Evolutionary conservation across 805 yeast genomes (phyloP).

Genomic region (Candida nanaspora): DNA sequence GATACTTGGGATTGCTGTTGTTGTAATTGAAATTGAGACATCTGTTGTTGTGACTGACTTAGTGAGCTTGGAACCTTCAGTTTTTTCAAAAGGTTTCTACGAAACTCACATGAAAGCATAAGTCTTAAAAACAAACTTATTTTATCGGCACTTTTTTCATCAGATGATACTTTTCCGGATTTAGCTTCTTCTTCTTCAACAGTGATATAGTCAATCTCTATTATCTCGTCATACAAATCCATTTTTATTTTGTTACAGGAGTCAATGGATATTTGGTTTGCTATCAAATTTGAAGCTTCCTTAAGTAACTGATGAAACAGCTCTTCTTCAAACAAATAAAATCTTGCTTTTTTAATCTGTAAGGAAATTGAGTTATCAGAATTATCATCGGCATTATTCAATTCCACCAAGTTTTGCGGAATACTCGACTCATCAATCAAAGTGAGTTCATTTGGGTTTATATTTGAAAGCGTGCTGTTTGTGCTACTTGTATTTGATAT

Average conservation of each 20-base stretch:
- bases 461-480: too few species aligned
- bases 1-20: slow-evolving; percentile 24
- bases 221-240: slow-evolving; percentile 55
- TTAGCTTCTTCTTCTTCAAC: slow-evolving; percentile 24
- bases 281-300: slow-evolving; percentile 65
- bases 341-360: slow-evolving; percentile 62
- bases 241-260: slow-evolving; percentile 56
- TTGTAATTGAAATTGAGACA: not conserved
- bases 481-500: not conserved
- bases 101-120: slow-evolving; percentile 55
- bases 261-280: slow-evolving; percentile 62
- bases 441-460: slow-evolving; percentile 21
- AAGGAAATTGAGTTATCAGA: slow-evolving; percentile 22
- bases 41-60: slow-evolving; percentile 14
- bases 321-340: slow-evolving; percentile 81
- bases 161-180: slow-evolving; percentile 15
- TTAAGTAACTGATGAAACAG: slow-evolving; percentile 67
- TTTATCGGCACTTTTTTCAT: slow-evolving; percentile 41
- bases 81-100: slow-evolving; percentile 34
- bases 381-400: not conserved
- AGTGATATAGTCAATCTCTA: slow-evolving; percentile 65
- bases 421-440: slow-evolving; percentile 52
- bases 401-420: slow-evolving; percentile 12
- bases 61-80: slow-evolving; percentile 40
- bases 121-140: slow-evolving; percentile 48